Conservation (phyloP, 169 alveolate genomes). For the Plasmodium adleri region DNA sequence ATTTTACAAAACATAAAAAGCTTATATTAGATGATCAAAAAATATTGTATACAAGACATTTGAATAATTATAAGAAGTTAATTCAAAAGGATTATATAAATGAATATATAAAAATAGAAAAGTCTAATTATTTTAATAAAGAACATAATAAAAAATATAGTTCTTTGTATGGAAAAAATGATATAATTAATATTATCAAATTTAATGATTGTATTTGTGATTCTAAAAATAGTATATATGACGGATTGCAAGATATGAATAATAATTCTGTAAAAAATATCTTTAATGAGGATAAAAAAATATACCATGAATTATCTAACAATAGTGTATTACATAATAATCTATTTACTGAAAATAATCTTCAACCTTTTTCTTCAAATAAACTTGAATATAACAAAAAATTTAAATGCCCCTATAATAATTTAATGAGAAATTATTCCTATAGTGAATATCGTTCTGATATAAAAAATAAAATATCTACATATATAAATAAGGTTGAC, state of each 20-base stretch:
- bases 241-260: slow-evolving; percentile 2
- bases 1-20: no score
- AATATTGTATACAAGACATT: no score
- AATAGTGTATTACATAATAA: slow-evolving; percentile 7
- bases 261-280: not conserved
- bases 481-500: not conserved
- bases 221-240: not conserved
- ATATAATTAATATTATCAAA: slow-evolving; percentile 10
- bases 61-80: no score
- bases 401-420: not conserved
- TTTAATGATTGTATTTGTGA: slow-evolving; percentile 1
- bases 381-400: slow-evolving; percentile 39
- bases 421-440: not conserved
- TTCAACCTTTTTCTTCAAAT: slow-evolving; percentile 25
- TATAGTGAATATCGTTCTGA: not conserved
- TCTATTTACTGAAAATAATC: slow-evolving; percentile 3
- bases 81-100: no score
- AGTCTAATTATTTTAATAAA: no score
- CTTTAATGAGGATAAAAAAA: not conserved
- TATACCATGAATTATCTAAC: not conserved
- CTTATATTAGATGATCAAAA: no score
- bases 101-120: no score
- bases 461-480: not conserved
- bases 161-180: slow-evolving; percentile 10
- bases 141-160: not conserved